These are phyloP conservation scores for Ceratobasidium sp. DNA, from an alignment of 1,284 basidiomycete species.

Conservation along the genomic window DNA sequence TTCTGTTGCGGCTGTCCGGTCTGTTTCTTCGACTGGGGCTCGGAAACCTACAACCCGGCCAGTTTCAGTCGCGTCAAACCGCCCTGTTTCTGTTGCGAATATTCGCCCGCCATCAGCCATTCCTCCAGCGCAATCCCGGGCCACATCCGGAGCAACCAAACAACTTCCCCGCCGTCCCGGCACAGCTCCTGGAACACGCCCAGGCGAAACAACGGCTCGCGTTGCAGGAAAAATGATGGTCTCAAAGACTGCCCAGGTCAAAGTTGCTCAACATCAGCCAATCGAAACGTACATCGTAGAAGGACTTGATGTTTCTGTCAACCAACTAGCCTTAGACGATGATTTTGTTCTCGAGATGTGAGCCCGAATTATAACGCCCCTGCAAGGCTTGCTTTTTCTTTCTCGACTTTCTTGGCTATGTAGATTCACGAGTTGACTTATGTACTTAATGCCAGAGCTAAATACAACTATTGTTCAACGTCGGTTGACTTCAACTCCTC, in stretches of 20 bases:
- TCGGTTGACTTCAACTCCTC: background rate
- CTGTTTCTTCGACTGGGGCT: constrained; percentile 14
- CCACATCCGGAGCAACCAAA: background rate
- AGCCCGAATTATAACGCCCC: constrained; percentile 1
- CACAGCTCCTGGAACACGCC: constrained; percentile 24
- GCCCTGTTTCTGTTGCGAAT: constrained; percentile 1
- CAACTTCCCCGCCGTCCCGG: constrained; percentile 3
- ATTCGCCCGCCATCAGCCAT: constrained; percentile 5
- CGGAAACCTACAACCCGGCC: constrained; percentile 7
- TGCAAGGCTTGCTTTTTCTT: background rate
- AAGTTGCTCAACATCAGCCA: background rate
- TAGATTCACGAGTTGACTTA: background rate
- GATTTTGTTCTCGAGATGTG: constrained; percentile 39
- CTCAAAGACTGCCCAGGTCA: constrained; percentile 12
- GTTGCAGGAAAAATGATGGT: constrained; percentile 31
- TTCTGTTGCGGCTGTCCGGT: constrained; percentile 28
- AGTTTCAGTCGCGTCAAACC: constrained; percentile 10
- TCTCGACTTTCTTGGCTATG: constrained; percentile 1
- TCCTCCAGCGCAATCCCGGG: background rate
- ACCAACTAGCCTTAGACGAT: constrained; percentile 24
- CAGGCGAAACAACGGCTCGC: constrained; percentile 13
- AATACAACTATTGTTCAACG: background rate
- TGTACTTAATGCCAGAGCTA: constrained; percentile 7
- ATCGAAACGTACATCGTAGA: constrained; percentile 32
- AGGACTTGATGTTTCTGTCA: constrained; percentile 13